Evolutionary conservation across 768 basidiomycete genomes (phyloP), one percentile per base, ranked within the genome.

Genomic region (Macrolepiota dolichaula): DNA sequence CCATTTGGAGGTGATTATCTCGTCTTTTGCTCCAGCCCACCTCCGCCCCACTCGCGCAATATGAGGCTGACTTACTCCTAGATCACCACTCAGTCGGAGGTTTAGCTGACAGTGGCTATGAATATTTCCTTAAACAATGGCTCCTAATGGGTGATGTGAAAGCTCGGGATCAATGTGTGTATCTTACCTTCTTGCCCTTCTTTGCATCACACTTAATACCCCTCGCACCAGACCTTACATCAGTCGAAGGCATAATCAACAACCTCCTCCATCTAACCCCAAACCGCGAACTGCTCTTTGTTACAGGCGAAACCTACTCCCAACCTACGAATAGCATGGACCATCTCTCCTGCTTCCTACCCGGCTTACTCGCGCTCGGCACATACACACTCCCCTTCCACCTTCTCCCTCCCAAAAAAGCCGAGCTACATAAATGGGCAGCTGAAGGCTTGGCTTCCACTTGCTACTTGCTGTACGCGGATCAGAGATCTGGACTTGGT

Each of bases 51-150:
- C 6, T 37, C 15, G 22, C 13, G 11, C 19, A 36, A 5, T 7
- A 32, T n/a, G 15, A n/a, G 42, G 19, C 35, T 25, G 36, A 37
- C 36, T 22, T 11, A 47, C 50, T 40, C 32, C 29, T 49, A 79
- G 78, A 63, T 36, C 76, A 70, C 22, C 70, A 82, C 24, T 79
- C 84, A 4, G 80, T 86, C 13, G 87, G 85, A 17, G 85, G 79
- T 3, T 77, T 71, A 24, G 82, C 85, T 1, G 88, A 89, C 65
- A 88, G 87, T 63, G 85, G 78, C 17, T 86, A 89, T 56, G 87
- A 89, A 68, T 89, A 89, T 68, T 77, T 85, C 32, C 79, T 90
- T 50, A 90, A 90, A 65, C 85, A 86, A 61, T 89, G 83, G 73
- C 72, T 90, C 17, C 73, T 88, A 42, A 82, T 82, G 2, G 82